These are phyloP conservation scores for Neurospora sp. DNA, from an alignment of 2,329 filamentous ascomycete species.

Conservation along the genomic window DNA sequence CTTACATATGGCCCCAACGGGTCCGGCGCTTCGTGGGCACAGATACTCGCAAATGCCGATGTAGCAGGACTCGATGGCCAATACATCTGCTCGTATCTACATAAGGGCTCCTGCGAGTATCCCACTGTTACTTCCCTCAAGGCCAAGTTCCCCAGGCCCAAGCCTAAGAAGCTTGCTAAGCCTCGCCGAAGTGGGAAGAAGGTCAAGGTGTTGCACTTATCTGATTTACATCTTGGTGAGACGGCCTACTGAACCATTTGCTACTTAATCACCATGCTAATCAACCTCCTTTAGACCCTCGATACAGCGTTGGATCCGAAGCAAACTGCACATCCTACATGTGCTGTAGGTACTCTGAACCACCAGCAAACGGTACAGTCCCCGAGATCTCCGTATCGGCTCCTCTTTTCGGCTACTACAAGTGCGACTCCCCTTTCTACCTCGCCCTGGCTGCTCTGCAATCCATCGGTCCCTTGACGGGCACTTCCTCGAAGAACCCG, in stretches of 20 bases:
- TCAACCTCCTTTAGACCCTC: slow-evolving; percentile 8
- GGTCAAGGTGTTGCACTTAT: slow-evolving; percentile 46
- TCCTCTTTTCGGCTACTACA: slow-evolving; percentile 43
- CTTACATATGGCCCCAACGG: slow-evolving; percentile 35
- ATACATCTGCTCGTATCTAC: slow-evolving; percentile 45
- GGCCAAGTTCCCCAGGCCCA: slow-evolving; percentile 44
- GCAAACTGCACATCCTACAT: slow-evolving; percentile 41
- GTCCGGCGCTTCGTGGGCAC: slow-evolving; percentile 48
- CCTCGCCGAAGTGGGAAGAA: slow-evolving; percentile 41
- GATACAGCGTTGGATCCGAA: slow-evolving; percentile 42
- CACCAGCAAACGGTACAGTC: slow-evolving; percentile 23
- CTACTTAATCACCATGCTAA: not conserved
- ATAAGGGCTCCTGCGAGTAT: slow-evolving; percentile 34
- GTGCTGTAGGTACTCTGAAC: slow-evolving; percentile 39
- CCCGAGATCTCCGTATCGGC: slow-evolving; percentile 36
- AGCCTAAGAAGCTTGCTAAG: slow-evolving; percentile 32
- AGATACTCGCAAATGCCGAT: slow-evolving; percentile 43
- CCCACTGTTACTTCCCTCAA: slow-evolving; percentile 35
- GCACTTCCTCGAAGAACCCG: slow-evolving; percentile 35
- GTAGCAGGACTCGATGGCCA: slow-evolving; percentile 43
- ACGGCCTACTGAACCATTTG: not conserved
- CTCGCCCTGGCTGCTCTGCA: slow-evolving; percentile 45
- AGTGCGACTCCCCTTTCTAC: slow-evolving; percentile 50
- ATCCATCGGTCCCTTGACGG: slow-evolving; percentile 45
- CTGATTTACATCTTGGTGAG: slow-evolving; percentile 40